Evolutionary conservation across 352 stramenopile genomes (phyloP), one percentile per base, ranked within the genome.

Genomic region (Phytopythium mirpurense): DNA sequence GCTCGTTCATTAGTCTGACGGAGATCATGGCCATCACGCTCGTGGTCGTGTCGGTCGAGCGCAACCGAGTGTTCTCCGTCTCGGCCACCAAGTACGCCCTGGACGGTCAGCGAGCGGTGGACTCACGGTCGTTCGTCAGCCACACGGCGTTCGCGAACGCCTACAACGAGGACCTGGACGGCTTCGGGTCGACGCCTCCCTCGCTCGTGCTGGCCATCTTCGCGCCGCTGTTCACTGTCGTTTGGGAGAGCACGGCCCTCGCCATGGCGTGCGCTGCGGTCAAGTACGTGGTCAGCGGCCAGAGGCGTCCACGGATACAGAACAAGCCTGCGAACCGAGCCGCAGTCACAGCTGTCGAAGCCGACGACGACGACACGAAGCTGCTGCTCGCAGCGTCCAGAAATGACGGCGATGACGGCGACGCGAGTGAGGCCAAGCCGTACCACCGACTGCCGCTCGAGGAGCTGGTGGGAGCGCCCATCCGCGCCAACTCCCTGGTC

Each of bases 381-480:
- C 7, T 24, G 16, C 26, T 50, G 26, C 29, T 50, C 8, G 5
- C 44, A 0, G 7, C 44, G n/a, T 37, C 26, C 15, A 37, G 14
- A 2, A 24, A 50, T 24, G 44, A 37, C 5, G 6, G 2, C 12
- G 27, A 49, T 5, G 18, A 31, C 14, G 26, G 24, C 15, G 44
- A 50, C 11, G 14, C 24, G 12, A 26, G 6, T 10, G 44, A 50
- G 16, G 21, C 9, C 58, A 62, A 67, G n/a, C 37, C 26, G 5
- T 86, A 88, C 41, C 51, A 63, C 46, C 72, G 68, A 21, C 45
- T 88, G 23, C 68, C 69, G 15, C 59, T 86, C 27, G 75, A 86
- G 56, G 62, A 83, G 29, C 34, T 86, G n/a, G 40, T 82, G 3
- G 57, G 66, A 12, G 66, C 60, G 10, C 73, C 78, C 15, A 67